Evolutionary conservation across 2,329 filamentous ascomycete species (phyloP).

Genomic region (Aspergillus fischeri): DNA sequence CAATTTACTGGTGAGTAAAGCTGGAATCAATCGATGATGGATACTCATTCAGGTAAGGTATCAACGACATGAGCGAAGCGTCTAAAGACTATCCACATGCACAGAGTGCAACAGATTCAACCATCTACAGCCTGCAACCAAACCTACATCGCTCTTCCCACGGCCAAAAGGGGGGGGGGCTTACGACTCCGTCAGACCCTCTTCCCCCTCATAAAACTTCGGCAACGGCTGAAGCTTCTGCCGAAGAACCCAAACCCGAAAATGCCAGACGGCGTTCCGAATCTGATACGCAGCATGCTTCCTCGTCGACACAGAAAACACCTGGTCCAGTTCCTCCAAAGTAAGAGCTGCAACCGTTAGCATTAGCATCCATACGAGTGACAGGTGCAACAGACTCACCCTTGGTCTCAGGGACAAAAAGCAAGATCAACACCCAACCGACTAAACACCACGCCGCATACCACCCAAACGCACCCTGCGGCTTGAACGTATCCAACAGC

Average conservation of each 20-base stretch:
- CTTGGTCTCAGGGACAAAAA: slow-evolving; percentile 41
- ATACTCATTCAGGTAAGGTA: background rate
- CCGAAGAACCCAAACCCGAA: slow-evolving; percentile 37
- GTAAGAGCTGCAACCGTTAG: slow-evolving; percentile 26
- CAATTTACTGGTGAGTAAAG: too few relatives aligned
- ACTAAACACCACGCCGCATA: slow-evolving; percentile 41
- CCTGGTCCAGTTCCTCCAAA: slow-evolving; percentile 48
- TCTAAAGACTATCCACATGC: background rate
- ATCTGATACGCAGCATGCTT: slow-evolving; percentile 34
- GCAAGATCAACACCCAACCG: slow-evolving; percentile 44
- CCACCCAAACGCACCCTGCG: slow-evolving; percentile 53
- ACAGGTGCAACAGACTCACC: slow-evolving; percentile 16
- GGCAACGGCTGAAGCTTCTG: slow-evolving; percentile 33
- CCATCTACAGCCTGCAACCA: background rate
- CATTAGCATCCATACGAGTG: background rate
- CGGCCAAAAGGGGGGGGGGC: too few relatives aligned
- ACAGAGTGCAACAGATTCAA: background rate
- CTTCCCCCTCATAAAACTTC: slow-evolving; percentile 30
- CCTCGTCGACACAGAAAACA: slow-evolving; percentile 51
- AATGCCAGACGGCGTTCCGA: slow-evolving; percentile 38
- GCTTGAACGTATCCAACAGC: slow-evolving; percentile 44
- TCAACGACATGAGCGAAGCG: background rate
- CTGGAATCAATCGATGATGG: too few relatives aligned
- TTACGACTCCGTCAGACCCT: slow-evolving; percentile 15
- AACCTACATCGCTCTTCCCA: background rate